These are phyloP conservation scores for Cercophora newfieldiana DNA, from an alignment of 495 filamentous ascomycete genomes.

Conservation along the genomic window DNA sequence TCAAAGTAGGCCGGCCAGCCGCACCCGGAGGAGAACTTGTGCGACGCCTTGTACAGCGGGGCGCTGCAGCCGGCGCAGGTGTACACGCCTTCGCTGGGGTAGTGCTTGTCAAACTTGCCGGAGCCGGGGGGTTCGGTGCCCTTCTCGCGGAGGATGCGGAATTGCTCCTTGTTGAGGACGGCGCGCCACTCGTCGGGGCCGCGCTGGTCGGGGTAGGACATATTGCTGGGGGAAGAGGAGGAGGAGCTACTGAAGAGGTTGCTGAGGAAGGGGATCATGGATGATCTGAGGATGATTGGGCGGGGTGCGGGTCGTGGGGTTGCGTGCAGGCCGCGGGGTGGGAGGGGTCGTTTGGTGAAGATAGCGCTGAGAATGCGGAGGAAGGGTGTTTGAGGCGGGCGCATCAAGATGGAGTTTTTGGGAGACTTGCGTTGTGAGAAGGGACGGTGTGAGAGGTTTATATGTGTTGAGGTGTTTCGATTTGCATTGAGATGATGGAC, in stretches of 20 bases:
- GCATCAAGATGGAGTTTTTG: background rate
- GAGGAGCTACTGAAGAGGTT: conserved; percentile 71
- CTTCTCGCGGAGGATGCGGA: conserved; percentile 85
- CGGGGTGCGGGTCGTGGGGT: background rate
- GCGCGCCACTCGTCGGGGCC: conserved; percentile 84
- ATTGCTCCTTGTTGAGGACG: conserved; percentile 82
- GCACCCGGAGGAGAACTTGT: conserved; percentile 95
- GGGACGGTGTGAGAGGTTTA: background rate
- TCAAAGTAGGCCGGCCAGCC: conserved; percentile 99
- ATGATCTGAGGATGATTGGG: conserved; percentile 39
- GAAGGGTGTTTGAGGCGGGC: conserved; percentile 8
- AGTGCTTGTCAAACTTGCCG: conserved; percentile 86
- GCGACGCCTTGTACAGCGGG: conserved; percentile 83
- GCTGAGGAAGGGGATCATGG: conserved; percentile 73
- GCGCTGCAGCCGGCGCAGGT: conserved; percentile 81
- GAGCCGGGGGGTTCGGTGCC: conserved; percentile 81
- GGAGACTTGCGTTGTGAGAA: background rate
- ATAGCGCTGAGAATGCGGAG: conserved; percentile 3
- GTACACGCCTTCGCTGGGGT: conserved; percentile 72
- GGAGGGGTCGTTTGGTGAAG: background rate
- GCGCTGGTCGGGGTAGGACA: conserved; percentile 72
- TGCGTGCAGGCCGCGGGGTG: background rate
- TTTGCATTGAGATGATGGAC: conserved; percentile 63
- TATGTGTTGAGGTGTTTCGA: conserved; percentile 24
- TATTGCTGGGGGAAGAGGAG: conserved; percentile 53